Evolutionary conservation across 2,329 filamentous ascomycete genomes (phyloP), one percentile per base, ranked within the genome.

Genomic region (Verticillium klebahnii): DNA sequence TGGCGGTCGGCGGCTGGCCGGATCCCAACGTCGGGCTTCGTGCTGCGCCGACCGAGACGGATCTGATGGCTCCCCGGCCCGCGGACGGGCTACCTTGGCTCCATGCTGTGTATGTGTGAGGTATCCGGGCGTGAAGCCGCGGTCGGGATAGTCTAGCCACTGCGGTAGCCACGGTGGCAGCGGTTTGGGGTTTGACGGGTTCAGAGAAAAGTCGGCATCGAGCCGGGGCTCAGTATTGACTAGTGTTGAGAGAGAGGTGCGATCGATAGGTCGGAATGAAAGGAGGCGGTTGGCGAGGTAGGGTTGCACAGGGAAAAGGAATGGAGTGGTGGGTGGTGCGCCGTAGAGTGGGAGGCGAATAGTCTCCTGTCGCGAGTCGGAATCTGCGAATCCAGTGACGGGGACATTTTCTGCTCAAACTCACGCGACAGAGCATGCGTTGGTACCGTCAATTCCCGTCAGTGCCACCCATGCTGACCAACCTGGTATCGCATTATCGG

Each of bases 101-200:
- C 68, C 81, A 83, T 81, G 58, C 61, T 61, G 70, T 63, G 55
- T 65, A 65, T 69, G 61, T 73, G 64, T 69, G 69, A 60, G 73
- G 69, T 77, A 78, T 77, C 71, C 75, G 74, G 72, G 77, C 75
- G 71, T 74, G 72, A 68, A 76, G 72, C 75, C 80, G 78, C 73
- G 74, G 72, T 67, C 75, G 73, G 67, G 74, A 75, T 62, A 72
- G 61, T 64, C 66, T 66, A 67, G 74, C 74, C 75, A 76, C 50
- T 60, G 63, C 61, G 64, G 56, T 54, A 58, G 64, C 64, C 64
- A 66, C 64, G 64, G 57, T 66, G 61, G 57, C 54, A 57, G 56
- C 57, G 32, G 54, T 56, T 29, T 25, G 19, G 62, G 56, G 60
- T 57, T 62, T 34, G 59, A 60, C 64, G 64, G 56, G 56, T 58